phyloP scores from a whole-genome alignment of 139 green algal genomes.

The Chlorella sorokiniana region DNA sequence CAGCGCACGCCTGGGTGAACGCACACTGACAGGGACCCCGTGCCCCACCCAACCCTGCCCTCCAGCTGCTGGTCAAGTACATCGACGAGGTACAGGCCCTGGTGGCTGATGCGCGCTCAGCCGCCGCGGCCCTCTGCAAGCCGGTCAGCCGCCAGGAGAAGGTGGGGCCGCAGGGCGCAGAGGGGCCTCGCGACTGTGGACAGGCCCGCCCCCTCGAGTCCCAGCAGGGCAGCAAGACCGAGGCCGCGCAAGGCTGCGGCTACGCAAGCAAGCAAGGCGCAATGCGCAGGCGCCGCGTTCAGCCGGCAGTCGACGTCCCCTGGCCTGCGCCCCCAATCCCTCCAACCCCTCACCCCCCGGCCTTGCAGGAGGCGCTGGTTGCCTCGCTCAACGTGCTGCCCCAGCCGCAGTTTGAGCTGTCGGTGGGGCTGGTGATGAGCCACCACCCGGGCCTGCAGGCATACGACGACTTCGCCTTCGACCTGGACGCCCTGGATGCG shows the following conservation, averaged over 20 bases:
- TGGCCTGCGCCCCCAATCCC: no score
- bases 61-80: constrained; percentile 30
- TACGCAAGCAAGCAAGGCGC: no score
- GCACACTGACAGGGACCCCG: no score
- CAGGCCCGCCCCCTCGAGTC: no score
- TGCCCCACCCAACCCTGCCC: neutral
- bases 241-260: no score
- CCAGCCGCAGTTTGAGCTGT: constrained; percentile 56
- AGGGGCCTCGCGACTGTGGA: no score
- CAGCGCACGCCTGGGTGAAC: no score
- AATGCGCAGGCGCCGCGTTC: no score
- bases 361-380: constrained; percentile 32
- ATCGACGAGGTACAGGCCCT: constrained; percentile 54
- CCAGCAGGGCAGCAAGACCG: no score
- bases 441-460: constrained; percentile 52
- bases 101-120: constrained; percentile 48
- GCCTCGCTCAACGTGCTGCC: constrained; percentile 37
- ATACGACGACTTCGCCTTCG: constrained; percentile 59
- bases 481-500: constrained; percentile 59
- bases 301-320: no score
- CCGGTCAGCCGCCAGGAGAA: constrained; percentile 48
- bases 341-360: neutral
- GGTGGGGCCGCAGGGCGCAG: constrained; percentile 13
- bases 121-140: constrained; percentile 54
- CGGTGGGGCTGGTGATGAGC: constrained; percentile 53